Conservation (phyloP, 257 asterid genomes). For the Misopates orontium region DNA sequence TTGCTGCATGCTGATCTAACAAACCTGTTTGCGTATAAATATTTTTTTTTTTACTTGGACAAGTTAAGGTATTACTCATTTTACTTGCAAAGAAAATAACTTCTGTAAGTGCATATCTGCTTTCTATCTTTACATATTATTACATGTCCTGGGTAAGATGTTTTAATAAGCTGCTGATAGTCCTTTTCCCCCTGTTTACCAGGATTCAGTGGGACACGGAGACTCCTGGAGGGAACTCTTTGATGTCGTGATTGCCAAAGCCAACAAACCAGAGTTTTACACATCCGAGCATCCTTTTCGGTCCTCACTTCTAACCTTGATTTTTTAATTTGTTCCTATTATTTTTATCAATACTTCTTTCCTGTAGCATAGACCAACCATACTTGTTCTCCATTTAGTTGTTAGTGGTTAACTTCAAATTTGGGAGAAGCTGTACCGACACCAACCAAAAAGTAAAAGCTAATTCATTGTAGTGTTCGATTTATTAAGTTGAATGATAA, state of each 20-base stretch:
- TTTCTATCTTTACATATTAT: not conserved
- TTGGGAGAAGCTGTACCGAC: not conserved
- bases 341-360: not conserved
- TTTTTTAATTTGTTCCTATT: constrained; percentile 16
- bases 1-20: not conserved
- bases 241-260: constrained; percentile 94
- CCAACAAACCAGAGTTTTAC: constrained; percentile 95
- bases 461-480: not conserved
- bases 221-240: constrained; percentile 97
- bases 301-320: constrained; percentile 39
- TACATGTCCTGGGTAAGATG: constrained; percentile 16
- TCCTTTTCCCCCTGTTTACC: constrained; percentile 28
- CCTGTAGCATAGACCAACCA: not conserved
- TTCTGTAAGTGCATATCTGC: no score
- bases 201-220: constrained; percentile 78
- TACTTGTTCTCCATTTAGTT: constrained; percentile 5
- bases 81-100: not conserved
- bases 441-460: not conserved
- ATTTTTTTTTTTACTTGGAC: not conserved
- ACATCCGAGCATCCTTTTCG: constrained; percentile 98
- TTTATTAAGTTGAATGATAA: not conserved
- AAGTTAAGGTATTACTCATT: not conserved
- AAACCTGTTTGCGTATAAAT: not conserved
- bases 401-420: not conserved
- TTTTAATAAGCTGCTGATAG: constrained; percentile 19